Evolutionary conservation across 345 rosid species (phyloP), one percentile per base, ranked within the genome.

Genomic region (Rhizophora mangle): DNA sequence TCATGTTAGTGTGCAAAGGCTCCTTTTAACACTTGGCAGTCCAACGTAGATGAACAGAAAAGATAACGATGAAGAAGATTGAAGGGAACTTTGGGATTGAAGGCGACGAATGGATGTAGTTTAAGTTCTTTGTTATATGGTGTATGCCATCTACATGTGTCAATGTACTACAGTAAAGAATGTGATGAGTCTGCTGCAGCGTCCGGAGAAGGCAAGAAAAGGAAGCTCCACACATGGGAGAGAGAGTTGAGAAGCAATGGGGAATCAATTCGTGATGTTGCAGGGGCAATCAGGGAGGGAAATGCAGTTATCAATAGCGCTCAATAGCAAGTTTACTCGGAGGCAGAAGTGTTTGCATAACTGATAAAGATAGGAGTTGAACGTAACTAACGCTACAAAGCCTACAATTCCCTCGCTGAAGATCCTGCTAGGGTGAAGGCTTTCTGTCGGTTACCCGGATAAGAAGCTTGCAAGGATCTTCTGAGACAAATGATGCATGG

Each of bases 401-500:
- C 75, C 43, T 74, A 73, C 43, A 60, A 13, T 65, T 74, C 73
- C 46, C 59, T 61, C 6, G 10, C 65, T 29, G 53, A 66, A 46
- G 69, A 70, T 70, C 60, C 65, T 53, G 68, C 30, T 0, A 72
- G 68, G 32, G 64, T 60, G 21, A 68, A 67, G 55, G 70, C 74
- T 0, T 72, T 77, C 32, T 72, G 24, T 73, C 47, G 77, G 74
- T 59, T 60, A 6, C 64, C 71, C 74, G 4, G 64, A 11, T 52
- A 68, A 62, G 24, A 72, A 62, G 66, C 65, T 1, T 34, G 67
- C 21, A 49, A 70, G 58, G 70, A 74, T 57, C 63, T 70, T 59
- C 58, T 63, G 68, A 47, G 67, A 24, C 52, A 52, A 51, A 79
- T 60, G 74, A 72, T 79, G 66, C 72, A 11, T 68, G 79, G 59